Conservation (phyloP, 1,139 yeast species). For the Diutina pseudorugosa region DNA sequence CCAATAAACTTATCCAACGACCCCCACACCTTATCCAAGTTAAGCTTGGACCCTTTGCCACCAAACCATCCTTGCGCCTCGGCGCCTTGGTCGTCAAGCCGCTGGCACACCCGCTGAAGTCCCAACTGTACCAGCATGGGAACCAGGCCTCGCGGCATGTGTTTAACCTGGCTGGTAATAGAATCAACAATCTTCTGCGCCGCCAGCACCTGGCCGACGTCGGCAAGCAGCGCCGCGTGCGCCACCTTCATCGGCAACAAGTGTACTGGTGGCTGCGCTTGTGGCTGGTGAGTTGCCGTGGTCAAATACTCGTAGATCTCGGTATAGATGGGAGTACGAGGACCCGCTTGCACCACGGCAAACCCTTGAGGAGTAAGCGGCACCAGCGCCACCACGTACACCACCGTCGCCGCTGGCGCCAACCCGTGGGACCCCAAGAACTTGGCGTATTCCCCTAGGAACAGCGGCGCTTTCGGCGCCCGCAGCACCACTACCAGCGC, state of each 20-base stretch:
- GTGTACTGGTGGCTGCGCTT: conserved; percentile 33
- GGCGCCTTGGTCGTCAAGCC: conserved; percentile 32
- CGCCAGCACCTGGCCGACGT: conserved; percentile 42
- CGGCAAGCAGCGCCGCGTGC: conserved; percentile 56
- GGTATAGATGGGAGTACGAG: conserved; percentile 30
- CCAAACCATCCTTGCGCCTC: conserved; percentile 48
- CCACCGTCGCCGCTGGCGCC: conserved; percentile 27
- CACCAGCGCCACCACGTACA: conserved; percentile 38
- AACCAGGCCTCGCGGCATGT: background rate
- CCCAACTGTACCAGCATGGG: conserved; percentile 12
- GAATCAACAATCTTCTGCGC: conserved; percentile 52
- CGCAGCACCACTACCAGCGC: conserved; percentile 33
- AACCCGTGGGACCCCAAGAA: conserved; percentile 29
- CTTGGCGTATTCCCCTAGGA: conserved; percentile 44
- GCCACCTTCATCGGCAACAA: conserved; percentile 42
- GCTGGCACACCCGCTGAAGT: conserved; percentile 27
- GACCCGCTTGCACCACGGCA: conserved; percentile 17
- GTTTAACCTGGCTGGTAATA: conserved; percentile 31
- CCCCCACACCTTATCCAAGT: conserved; percentile 79
- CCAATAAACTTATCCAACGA: conserved; percentile 84
- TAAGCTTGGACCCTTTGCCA: conserved; percentile 57
- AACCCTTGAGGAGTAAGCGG: conserved; percentile 24
- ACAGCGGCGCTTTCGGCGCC: conserved; percentile 23
- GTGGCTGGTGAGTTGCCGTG: conserved; percentile 5
- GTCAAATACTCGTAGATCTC: conserved; percentile 61